Evolutionary conservation across 441 rosid genomes (phyloP).

Genomic region (Populus hybrid): DNA sequence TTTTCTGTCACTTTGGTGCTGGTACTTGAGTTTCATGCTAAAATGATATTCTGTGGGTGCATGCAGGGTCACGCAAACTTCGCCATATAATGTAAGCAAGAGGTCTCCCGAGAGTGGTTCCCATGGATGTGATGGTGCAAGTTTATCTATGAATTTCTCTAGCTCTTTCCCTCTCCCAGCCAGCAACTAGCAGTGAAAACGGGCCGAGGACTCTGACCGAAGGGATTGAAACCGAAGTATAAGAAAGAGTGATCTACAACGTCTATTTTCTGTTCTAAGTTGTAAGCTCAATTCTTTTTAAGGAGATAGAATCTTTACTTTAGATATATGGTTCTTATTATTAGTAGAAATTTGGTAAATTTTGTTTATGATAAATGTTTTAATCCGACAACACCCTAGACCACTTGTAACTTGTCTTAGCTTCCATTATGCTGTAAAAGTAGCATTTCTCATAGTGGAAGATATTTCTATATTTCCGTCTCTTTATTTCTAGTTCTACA

Average conservation of each 20-base stretch:
- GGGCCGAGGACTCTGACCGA: not conserved
- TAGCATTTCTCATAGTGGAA: not conserved
- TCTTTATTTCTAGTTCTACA: not conserved
- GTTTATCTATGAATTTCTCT: slow-evolving; percentile 40
- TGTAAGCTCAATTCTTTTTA: slow-evolving; percentile 22
- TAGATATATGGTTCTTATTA: slow-evolving; percentile 5
- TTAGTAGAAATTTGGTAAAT: not conserved
- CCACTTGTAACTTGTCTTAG: slow-evolving; percentile 11
- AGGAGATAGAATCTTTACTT: not conserved
- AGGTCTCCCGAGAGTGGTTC: slow-evolving; percentile 13
- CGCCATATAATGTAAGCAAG: slow-evolving; percentile 52
- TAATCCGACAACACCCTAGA: not conserved
- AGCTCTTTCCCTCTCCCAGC: slow-evolving; percentile 28
- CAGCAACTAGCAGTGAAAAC: slow-evolving; percentile 5
- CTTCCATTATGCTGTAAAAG: slow-evolving; percentile 11
- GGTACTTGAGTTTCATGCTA: slow-evolving; percentile 10
- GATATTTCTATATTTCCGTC: not conserved
- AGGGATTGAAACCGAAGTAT: not conserved
- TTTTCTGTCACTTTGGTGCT: not conserved
- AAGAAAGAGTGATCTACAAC: slow-evolving; percentile 5
- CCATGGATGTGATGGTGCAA: not conserved
- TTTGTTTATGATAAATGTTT: not conserved
- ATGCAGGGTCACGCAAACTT: slow-evolving; percentile 50
- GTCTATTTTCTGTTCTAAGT: slow-evolving; percentile 3
- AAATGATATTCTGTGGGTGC: not conserved